Base-by-base conservation (phyloP, 2,329 filamentous ascomycete species). In the Colletotrichum lentis region DNA sequence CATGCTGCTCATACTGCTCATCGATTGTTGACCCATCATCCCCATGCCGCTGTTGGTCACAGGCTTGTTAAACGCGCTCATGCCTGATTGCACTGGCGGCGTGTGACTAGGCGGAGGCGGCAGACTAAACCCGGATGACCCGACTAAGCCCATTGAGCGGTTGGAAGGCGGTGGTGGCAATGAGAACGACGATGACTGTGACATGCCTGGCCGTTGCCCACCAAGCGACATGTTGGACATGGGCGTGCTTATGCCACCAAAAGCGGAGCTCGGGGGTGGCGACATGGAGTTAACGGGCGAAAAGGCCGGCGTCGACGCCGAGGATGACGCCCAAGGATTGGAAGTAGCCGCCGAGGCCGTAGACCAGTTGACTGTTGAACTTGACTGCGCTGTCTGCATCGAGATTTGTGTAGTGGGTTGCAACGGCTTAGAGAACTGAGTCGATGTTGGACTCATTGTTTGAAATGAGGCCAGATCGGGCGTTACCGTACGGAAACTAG, bases 371-470 rank as follows among this genome's bases (percentile, higher is more conserved):
- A 87, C 79, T 18, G 82, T 81, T 0, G 82, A 78, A 6, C 77
- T 73, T 1, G 76, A 70, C 24, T 62, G 63, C 14, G 73, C 69
- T 27, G 65, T 72, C 39, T 50, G 69, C 16, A 71, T 73, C 11
- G 71, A 68, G 52, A 68, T 71, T 24, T 69, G 55, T 47, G 58
- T 71, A 52, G 74, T 70, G 57, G 85, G 84, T 62, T 85, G 85
- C 37, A 89, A 76, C 0, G 88, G 88, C 69, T 89, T 83, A 2
- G 88, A 89, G 74, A 84, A 90, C 75, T 91, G 88, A 1, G 88
- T 90, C 16, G 84, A 80, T 3, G 85, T 84, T 0, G 88, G 88
- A 1, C 84, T 83, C 69, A 90, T 80, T 20, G 85, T 74, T 55
- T 84, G 82, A 71, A 90, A 87, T 18, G 81, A 79, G 20, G 78